Percentiles rank a stretch among this genome's conserved stretches.
phyloP scores from a whole-genome alignment of 169 alveolate genomes.

The Condylostoma magnum region DNA sequence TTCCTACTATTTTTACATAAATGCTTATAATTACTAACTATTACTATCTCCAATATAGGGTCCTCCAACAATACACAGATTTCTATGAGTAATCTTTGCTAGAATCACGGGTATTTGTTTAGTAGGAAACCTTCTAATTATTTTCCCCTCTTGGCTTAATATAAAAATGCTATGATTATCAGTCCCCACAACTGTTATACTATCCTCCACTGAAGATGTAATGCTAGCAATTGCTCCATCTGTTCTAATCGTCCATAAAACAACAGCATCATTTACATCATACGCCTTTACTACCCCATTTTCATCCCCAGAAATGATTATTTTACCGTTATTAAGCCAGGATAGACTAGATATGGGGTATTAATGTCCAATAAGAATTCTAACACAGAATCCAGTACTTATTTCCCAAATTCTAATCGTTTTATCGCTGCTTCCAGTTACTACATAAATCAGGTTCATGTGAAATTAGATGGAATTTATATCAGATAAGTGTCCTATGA shows the following conservation, averaged over 20 bases:
- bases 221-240: slow-evolving; percentile 28
- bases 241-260: slow-evolving; percentile 22
- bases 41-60: no score
- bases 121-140: not conserved
- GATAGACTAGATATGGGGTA: slow-evolving; percentile 39
- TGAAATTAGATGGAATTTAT: slow-evolving; percentile 68
- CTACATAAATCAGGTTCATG: slow-evolving; percentile 68
- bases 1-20: no score
- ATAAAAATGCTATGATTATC: slow-evolving; percentile 32
- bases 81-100: not conserved
- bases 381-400: slow-evolving; percentile 50
- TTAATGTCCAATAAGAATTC: slow-evolving; percentile 39
- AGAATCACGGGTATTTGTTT: not conserved
- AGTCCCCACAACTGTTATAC: slow-evolving; percentile 41
- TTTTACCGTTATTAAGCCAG: slow-evolving; percentile 39
- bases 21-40: no score
- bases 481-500: slow-evolving; percentile 72
- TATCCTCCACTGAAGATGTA: slow-evolving; percentile 45
- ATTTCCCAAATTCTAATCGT: slow-evolving; percentile 59
- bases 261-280: slow-evolving; percentile 31
- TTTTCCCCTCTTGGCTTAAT: not conserved
- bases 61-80: not conserved
- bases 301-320: slow-evolving; percentile 44
- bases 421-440: slow-evolving; percentile 73
- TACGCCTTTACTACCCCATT: slow-evolving; percentile 37